phyloP scores from a whole-genome alignment of 2,329 filamentous ascomycete species.

The Dothiorella sarmentorum region DNA sequence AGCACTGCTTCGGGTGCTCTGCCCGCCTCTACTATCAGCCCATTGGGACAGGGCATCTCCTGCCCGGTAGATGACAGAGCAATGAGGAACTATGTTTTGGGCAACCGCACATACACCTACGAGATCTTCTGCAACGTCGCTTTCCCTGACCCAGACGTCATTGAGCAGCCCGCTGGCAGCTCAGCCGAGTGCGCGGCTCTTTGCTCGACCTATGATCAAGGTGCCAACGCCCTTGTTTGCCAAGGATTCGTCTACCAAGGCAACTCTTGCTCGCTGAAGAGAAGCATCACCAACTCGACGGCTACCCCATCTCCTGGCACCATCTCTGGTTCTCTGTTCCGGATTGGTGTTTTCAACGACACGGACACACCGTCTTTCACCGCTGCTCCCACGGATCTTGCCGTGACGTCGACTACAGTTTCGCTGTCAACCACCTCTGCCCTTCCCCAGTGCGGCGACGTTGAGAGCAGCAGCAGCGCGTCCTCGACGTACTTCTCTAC shows the following conservation, averaged over 20 bases:
- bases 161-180: neutral
- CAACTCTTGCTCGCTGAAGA: constrained; percentile 7
- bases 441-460: neutral
- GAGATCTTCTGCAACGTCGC: constrained; percentile 10
- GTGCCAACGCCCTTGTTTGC: neutral
- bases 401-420: neutral
- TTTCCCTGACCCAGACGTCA: neutral
- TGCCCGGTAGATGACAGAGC: constrained; percentile 9
- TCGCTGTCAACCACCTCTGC: neutral
- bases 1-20: neutral
- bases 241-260: neutral
- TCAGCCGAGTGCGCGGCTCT: constrained; percentile 13
- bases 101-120: constrained; percentile 9
- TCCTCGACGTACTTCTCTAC: constrained; percentile 11
- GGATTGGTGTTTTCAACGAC: neutral
- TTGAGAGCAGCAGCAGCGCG: neutral
- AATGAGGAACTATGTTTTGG: constrained; percentile 2
- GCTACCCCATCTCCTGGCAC: neutral
- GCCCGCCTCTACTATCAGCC: neutral
- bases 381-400: neutral
- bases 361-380: neutral
- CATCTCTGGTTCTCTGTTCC: neutral
- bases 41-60: neutral
- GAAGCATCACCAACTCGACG: neutral
- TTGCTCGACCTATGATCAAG: constrained; percentile 9